Conservation (phyloP, 345 rosid species). For the Boechera retrofracta region DNA sequence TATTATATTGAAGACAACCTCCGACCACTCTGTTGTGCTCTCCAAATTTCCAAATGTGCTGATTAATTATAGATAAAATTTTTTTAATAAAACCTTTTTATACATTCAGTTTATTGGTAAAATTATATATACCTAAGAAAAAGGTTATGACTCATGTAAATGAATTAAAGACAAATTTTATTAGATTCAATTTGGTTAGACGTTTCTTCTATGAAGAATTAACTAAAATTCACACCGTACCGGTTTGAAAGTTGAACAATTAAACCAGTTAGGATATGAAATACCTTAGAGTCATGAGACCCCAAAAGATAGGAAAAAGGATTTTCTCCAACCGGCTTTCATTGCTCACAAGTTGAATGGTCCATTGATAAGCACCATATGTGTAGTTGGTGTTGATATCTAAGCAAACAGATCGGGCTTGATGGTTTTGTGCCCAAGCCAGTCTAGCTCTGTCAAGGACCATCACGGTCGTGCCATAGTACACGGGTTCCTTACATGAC, state of each 20-base stretch:
- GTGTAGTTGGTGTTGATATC: conserved; percentile 59
- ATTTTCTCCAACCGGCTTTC: conserved; percentile 87
- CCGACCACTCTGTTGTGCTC: conserved; percentile 96
- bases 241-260: not conserved
- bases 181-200: not conserved
- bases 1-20: conserved; percentile 93
- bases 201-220: not conserved
- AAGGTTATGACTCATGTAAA: not conserved
- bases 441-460: conserved; percentile 56
- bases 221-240: not conserved
- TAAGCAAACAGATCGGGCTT: conserved; percentile 64
- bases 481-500: conserved; percentile 74
- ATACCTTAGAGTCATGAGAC: conserved; percentile 96
- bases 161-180: not conserved
- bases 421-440: conserved; percentile 66
- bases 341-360: conserved; percentile 80
- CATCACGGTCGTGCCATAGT: conserved; percentile 69
- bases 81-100: not conserved
- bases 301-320: conserved; percentile 95
- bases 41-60: conserved; percentile 95
- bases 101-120: not conserved
- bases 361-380: conserved; percentile 94
- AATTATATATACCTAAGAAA: not conserved
- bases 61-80: conserved; percentile 15
- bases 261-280: not conserved